Evolutionary conservation across 1,139 yeast species (phyloP).

Genomic region (Nadsonia commutata): DNA sequence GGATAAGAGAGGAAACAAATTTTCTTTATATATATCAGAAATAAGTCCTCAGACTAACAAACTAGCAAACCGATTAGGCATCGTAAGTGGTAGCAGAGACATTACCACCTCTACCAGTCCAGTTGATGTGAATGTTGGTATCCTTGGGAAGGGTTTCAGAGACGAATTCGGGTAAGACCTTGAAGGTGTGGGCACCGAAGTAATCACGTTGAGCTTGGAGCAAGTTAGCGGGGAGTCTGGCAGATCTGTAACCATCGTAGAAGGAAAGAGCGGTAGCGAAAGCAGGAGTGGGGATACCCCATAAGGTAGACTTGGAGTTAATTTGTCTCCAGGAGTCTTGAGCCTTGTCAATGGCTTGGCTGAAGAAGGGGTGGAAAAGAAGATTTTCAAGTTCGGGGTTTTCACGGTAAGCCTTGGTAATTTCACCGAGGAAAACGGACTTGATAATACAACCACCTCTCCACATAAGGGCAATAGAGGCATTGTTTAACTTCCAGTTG

Average conservation of each 20-base stretch:
- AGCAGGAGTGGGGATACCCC: constrained; percentile 96
- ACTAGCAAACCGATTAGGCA: constrained; percentile 40
- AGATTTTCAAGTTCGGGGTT: constrained; percentile 89
- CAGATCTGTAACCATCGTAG: constrained; percentile 98
- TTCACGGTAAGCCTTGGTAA: constrained; percentile 90
- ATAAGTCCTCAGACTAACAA: not conserved
- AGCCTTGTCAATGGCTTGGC: constrained; percentile 81
- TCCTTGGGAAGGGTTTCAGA: constrained; percentile 62
- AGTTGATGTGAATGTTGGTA: constrained; percentile 85
- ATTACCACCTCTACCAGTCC: constrained; percentile 99
- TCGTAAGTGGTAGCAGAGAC: constrained; percentile 89
- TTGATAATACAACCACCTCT: constrained; percentile 99
- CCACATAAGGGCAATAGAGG: constrained; percentile 99
- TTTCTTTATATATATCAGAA: not conserved
- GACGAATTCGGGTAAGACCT: constrained; percentile 79
- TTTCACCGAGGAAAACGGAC: constrained; percentile 95
- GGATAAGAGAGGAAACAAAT: too few species aligned
- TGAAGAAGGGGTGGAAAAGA: constrained; percentile 90
- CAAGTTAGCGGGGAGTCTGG: constrained; percentile 89
- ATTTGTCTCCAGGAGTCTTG: constrained; percentile 93
- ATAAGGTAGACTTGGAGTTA: constrained; percentile 58
- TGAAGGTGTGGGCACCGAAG: constrained; percentile 99
- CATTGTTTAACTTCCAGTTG: constrained; percentile 95
- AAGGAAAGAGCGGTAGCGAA: constrained; percentile 91
- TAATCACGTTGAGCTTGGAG: constrained; percentile 99